Conservation (phyloP, 2,329 filamentous ascomycete species). For the Pyrenophora tritici-repentis region DNA sequence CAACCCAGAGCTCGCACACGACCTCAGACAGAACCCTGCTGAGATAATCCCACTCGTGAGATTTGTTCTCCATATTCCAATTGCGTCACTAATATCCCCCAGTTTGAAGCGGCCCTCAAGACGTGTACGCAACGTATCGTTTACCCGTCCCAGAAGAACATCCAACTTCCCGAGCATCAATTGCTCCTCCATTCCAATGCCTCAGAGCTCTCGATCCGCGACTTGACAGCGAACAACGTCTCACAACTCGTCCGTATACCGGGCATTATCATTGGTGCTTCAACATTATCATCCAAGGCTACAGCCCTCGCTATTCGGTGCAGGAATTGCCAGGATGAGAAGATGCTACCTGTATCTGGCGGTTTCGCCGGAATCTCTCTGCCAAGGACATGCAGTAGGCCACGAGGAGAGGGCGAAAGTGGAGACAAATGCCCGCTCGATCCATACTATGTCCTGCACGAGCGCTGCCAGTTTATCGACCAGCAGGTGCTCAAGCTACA, state of each 20-base stretch:
- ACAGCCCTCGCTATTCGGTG: constrained; percentile 86
- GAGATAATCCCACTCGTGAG: constrained; percentile 89
- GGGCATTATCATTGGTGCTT: constrained; percentile 96
- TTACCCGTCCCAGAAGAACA: constrained; percentile 72
- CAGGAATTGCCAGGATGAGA: constrained; percentile 76
- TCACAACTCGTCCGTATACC: constrained; percentile 94
- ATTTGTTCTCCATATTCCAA: neutral
- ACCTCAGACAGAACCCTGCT: constrained; percentile 83
- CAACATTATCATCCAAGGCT: constrained; percentile 94
- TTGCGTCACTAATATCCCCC: constrained; percentile 20
- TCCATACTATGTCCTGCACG: constrained; percentile 94
- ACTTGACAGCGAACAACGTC: constrained; percentile 90
- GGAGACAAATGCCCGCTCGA: constrained; percentile 84
- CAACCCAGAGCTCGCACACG: constrained; percentile 92
- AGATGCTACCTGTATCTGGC: constrained; percentile 73
- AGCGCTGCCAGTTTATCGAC: constrained; percentile 92
- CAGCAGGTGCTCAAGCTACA: constrained; percentile 98
- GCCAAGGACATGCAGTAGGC: constrained; percentile 75
- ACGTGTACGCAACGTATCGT: constrained; percentile 93
- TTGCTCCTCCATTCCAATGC: constrained; percentile 92
- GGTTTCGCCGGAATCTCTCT: constrained; percentile 88
- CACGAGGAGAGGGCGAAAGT: constrained; percentile 67
- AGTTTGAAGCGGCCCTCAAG: constrained; percentile 91
- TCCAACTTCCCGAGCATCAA: constrained; percentile 85
- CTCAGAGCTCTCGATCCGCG: constrained; percentile 88